Conservation (phyloP, 192 early-diverging fungal species). For the Diversispora eburnea region DNA sequence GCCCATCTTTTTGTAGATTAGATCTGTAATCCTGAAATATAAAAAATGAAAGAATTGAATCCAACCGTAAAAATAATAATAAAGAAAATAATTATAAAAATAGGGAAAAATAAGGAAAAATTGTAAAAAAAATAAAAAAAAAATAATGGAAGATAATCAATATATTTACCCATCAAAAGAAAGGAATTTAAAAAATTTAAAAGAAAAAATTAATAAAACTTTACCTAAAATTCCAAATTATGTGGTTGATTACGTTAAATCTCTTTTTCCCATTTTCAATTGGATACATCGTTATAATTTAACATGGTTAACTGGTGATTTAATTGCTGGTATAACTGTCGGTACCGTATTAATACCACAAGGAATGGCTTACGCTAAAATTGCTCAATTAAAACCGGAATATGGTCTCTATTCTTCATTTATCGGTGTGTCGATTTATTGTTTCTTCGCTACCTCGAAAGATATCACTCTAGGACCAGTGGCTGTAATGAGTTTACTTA, state of each 20-base stretch:
- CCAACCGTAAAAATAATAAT: too few relatives aligned
- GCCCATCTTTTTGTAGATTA: too few relatives aligned
- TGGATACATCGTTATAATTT: slow-evolving; percentile 33
- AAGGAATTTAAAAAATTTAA: too few relatives aligned
- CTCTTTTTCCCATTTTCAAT: slow-evolving; percentile 13
- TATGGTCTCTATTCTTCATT: slow-evolving; percentile 77
- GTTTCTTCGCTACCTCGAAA: slow-evolving; percentile 74
- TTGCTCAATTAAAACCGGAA: slow-evolving; percentile 62
- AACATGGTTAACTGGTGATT: slow-evolving; percentile 48
- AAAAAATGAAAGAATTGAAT: too few relatives aligned
- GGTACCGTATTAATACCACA: slow-evolving; percentile 75
- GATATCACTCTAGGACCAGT: slow-evolving; percentile 71
- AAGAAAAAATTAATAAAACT: too few relatives aligned
- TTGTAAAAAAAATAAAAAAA: too few relatives aligned
- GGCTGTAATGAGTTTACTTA: slow-evolving; percentile 18
- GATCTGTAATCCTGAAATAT: too few relatives aligned
- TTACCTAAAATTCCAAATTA: too few relatives aligned
- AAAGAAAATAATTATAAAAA: too few relatives aligned
- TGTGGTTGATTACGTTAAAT: slow-evolving; percentile 9
- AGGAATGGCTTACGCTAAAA: slow-evolving; percentile 66
- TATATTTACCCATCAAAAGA: too few relatives aligned
- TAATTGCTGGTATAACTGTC: slow-evolving; percentile 74
- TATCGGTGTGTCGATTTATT: slow-evolving; percentile 59
- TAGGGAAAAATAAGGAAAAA: too few relatives aligned
- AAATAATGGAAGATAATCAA: too few relatives aligned